phyloP scores from a whole-genome alignment of 495 filamentous ascomycete genomes.

The Penicillium ucsense region DNA sequence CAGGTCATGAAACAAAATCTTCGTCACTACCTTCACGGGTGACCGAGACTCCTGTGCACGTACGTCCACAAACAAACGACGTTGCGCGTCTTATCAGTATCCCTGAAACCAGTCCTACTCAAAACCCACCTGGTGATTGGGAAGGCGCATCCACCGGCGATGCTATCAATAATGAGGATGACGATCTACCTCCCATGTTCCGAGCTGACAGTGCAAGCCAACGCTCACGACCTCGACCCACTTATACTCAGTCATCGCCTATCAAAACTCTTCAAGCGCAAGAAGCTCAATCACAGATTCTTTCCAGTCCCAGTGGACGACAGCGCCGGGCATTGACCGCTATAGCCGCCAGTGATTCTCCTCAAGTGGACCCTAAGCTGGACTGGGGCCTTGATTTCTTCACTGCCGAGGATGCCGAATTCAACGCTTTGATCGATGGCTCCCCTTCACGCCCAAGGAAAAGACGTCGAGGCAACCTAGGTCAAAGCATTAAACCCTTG shows the following conservation, averaged over 20 bases:
- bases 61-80: slow-evolving; percentile 17
- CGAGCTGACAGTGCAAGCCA: slow-evolving; percentile 9
- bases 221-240: slow-evolving; percentile 14
- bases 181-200: slow-evolving; percentile 32
- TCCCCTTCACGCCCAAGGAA: slow-evolving; percentile 31
- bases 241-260: slow-evolving; percentile 19
- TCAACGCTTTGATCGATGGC: slow-evolving; percentile 24
- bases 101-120: slow-evolving; percentile 34
- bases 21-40: slow-evolving; percentile 36
- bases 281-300: slow-evolving; percentile 15
- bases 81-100: slow-evolving; percentile 25
- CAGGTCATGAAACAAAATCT: slow-evolving; percentile 17
- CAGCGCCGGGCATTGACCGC: slow-evolving; percentile 36
- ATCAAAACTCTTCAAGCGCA: slow-evolving; percentile 22
- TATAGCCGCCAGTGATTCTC: slow-evolving; percentile 37
- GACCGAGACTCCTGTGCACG: slow-evolving; percentile 31
- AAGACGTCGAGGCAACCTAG: slow-evolving; percentile 28
- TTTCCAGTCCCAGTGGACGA: slow-evolving; percentile 34
- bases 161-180: slow-evolving; percentile 28
- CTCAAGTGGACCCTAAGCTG: slow-evolving; percentile 22
- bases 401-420: slow-evolving; percentile 35
- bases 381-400: slow-evolving; percentile 35
- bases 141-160: slow-evolving; percentile 19
- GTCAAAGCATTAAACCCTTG: slow-evolving; percentile 21
- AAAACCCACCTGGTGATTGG: slow-evolving; percentile 16